Evolutionary conservation across 2,329 filamentous ascomycete species (phyloP), one percentile per base, ranked within the genome.

Genomic region (Colletotrichum nymphaeae): DNA sequence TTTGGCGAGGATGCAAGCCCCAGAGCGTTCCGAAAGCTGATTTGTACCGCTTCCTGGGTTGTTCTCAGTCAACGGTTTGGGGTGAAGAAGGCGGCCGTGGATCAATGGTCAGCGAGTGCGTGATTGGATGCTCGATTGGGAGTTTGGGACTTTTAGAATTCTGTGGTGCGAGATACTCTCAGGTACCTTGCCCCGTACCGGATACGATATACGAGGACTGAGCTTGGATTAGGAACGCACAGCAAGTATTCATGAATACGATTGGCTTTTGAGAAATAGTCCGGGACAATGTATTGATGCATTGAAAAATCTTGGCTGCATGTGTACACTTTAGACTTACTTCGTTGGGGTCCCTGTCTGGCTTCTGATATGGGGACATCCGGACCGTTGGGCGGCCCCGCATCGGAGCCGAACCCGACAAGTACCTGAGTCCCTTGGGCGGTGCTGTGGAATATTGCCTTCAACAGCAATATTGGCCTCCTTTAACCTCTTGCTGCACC

Each of bases 1-100:
- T 88, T 88, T 67, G 77, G 78, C 1, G 80, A 83, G 2, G 78
- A 78, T 1, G 78, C 78, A 7, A 81, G 84, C 32, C 66, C 76
- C 1, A 65, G 65, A 30, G 71, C 67, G 22, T 73, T 73, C 63
- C 60, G 72, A 5, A 74, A 67, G 42, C 22, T 74, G 26, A 63
- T 67, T 16, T 67, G 68, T 12, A 56, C 55, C 19, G 69, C 68
- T 1, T 67, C 57, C 9, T 74, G 68, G 68, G 72, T 74, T 24
- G 72, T 74, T 5, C 28, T 74, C 3, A 52, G 63, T 14, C 63
- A 74, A 24, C 37, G 72, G 26, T 72, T 74, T 6, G 72, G 69
- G 3, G 69, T 74, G 42, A 73, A 74, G 68, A 74, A 58, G 59
- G 72, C 72, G 16, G 30, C 59, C 24, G 30, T 26, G n/a, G 37